Percentiles rank a stretch among this genome's conserved stretches.
Evolutionary conservation across 1,284 basidiomycete species (phyloP).

Genomic region (Ustilago sp.): DNA sequence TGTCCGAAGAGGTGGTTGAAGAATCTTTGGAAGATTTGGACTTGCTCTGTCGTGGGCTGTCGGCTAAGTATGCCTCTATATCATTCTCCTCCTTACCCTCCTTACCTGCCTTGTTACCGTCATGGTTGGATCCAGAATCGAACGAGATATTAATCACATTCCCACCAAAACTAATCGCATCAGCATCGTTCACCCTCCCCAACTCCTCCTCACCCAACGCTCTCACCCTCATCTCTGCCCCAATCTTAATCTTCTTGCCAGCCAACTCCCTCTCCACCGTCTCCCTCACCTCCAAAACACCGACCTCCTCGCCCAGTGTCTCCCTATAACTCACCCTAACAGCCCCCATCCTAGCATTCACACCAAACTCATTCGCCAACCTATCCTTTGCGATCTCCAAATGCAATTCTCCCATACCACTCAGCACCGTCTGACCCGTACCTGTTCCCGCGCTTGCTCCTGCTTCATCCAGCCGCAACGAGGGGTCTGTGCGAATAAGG

Average conservation of each 20-base stretch:
- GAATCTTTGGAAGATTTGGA: not conserved
- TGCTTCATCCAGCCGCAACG: constrained; percentile 75
- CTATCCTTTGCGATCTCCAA: constrained; percentile 86
- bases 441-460: constrained; percentile 22
- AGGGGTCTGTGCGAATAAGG: constrained; percentile 86
- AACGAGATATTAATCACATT: constrained; percentile 52
- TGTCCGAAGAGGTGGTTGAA: not conserved
- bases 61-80: constrained; percentile 27
- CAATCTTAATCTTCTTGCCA: constrained; percentile 58
- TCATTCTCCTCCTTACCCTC: constrained; percentile 16
- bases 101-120: not conserved
- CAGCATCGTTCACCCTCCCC: constrained; percentile 7
- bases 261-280: constrained; percentile 60
- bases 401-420: constrained; percentile 85
- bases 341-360: constrained; percentile 80
- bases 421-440: constrained; percentile 84
- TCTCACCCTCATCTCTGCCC: constrained; percentile 40
- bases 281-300: constrained; percentile 33
- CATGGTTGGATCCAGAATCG: constrained; percentile 2
- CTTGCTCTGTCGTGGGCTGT: constrained; percentile 6
- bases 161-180: constrained; percentile 42
- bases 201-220: constrained; percentile 40
- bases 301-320: constrained; percentile 72
- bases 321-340: constrained; percentile 85
- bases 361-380: constrained; percentile 82